phyloP scores from a whole-genome alignment of 2,329 filamentous ascomycete genomes.

The Fusarium equiseti region DNA sequence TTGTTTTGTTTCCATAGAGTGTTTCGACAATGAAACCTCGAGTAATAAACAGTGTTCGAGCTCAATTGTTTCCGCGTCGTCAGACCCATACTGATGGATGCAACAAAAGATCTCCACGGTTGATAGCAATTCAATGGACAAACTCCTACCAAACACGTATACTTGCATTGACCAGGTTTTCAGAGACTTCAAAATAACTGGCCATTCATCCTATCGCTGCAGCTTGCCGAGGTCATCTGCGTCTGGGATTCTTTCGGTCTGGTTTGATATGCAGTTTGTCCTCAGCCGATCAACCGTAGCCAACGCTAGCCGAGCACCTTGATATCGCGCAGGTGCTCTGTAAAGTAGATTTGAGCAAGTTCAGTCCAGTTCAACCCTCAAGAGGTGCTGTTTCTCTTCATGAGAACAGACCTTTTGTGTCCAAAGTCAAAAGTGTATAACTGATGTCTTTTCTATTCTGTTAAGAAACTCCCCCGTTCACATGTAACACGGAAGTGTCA shows the following conservation, averaged over 20 bases:
- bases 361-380: not conserved
- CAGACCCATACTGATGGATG: not conserved
- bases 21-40: not conserved
- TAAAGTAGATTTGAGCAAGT: not conserved
- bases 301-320: slow-evolving; percentile 3
- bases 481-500: slow-evolving; percentile 24
- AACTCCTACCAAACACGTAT: slow-evolving; percentile 25
- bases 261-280: not conserved
- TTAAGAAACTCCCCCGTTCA: slow-evolving; percentile 19
- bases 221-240: slow-evolving; percentile 1
- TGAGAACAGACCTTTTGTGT: not conserved
- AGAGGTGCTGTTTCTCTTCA: not conserved
- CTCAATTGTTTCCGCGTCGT: not conserved
- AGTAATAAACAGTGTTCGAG: not conserved
- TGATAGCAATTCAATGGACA: not conserved
- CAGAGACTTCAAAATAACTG: slow-evolving; percentile 1
- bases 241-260: not conserved
- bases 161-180: slow-evolving; percentile 6
- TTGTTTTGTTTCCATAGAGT: not conserved
- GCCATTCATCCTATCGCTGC: slow-evolving; percentile 8
- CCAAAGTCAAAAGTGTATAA: not conserved
- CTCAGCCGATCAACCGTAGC: slow-evolving; percentile 7
- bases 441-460: not conserved
- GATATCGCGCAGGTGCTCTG: slow-evolving; percentile 4
- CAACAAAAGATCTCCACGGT: not conserved